phyloP scores from a whole-genome alignment of 805 yeast genomes.

The Yarrowia bubula region DNA sequence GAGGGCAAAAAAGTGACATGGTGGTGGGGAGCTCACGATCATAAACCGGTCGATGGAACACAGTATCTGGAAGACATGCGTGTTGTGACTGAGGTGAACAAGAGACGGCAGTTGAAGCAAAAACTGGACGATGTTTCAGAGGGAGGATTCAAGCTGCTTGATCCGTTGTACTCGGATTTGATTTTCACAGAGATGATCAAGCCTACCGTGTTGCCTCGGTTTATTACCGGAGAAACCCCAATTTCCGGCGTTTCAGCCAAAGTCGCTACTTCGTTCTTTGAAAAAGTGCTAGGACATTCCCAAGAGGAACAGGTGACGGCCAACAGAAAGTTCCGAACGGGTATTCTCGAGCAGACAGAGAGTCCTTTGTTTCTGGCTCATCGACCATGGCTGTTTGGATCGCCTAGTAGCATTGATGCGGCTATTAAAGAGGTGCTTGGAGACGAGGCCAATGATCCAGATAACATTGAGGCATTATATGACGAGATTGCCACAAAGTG shows the following conservation, averaged over 20 bases:
- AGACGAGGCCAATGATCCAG: neutral
- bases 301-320: neutral
- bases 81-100: neutral
- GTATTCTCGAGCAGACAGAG: neutral
- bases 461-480: neutral
- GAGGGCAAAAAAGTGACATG: slow-evolving; percentile 50
- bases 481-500: slow-evolving; percentile 1
- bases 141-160: neutral
- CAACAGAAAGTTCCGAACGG: slow-evolving; percentile 1
- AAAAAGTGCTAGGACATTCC: neutral
- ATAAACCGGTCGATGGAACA: slow-evolving; percentile 1
- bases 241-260: neutral
- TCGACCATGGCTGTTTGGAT: slow-evolving; percentile 15
- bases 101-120: neutral
- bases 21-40: slow-evolving; percentile 46
- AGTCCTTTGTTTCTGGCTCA: neutral
- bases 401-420: neutral
- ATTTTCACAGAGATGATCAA: neutral
- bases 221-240: neutral
- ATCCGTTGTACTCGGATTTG: neutral
- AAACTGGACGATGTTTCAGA: neutral
- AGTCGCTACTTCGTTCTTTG: no score
- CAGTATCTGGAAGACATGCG: neutral
- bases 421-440: slow-evolving; percentile 10
- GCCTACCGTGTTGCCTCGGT: neutral